Percentiles rank a stretch among this genome's conserved stretches.
These are phyloP conservation scores for Mimosa bimucronata DNA, from an alignment of 306 rosid genomes.

Conservation along the genomic window DNA sequence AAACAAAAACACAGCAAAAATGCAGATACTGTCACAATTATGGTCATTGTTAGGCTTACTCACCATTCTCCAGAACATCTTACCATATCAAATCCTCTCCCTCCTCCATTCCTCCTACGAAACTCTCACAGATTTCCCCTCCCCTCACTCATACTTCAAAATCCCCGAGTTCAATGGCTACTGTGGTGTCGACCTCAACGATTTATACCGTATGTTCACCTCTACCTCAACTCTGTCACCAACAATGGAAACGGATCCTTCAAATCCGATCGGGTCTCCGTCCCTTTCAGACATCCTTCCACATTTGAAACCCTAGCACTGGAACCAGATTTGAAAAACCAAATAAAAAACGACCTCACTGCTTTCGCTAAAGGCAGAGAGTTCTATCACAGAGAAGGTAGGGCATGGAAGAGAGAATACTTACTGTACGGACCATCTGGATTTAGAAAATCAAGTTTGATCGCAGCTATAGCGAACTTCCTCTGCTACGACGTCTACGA, in stretches of 20 bases:
- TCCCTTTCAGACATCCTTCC: too few species aligned
- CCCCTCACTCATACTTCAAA: conserved; percentile 77
- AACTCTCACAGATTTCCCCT: conserved; percentile 69
- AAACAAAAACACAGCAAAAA: conserved; percentile 28
- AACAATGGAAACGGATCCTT: conserved; percentile 72
- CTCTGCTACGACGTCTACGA: too few species aligned
- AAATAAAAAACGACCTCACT: too few species aligned
- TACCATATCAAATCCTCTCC: conserved; percentile 80
- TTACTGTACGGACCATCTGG: too few species aligned
- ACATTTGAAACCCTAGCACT: too few species aligned
- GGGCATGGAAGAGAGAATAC: too few species aligned
- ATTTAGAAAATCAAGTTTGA: too few species aligned
- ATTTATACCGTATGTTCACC: conserved; percentile 84
- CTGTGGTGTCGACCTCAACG: conserved; percentile 81
- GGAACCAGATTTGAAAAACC: too few species aligned
- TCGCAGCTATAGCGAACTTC: too few species aligned
- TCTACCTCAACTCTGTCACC: conserved; percentile 78
- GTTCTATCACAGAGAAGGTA: too few species aligned
- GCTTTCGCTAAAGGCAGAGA: too few species aligned
- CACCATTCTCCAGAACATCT: conserved; percentile 79
- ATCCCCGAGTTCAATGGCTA: conserved; percentile 91
- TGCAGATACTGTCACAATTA: conserved; percentile 83
- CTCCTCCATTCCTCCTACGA: conserved; percentile 78
- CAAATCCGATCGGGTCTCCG: too few species aligned
- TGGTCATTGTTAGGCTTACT: conserved; percentile 88